Evolutionary conservation across 176 grass and related monocot species (phyloP).

Genomic region (Triticum urartu): DNA sequence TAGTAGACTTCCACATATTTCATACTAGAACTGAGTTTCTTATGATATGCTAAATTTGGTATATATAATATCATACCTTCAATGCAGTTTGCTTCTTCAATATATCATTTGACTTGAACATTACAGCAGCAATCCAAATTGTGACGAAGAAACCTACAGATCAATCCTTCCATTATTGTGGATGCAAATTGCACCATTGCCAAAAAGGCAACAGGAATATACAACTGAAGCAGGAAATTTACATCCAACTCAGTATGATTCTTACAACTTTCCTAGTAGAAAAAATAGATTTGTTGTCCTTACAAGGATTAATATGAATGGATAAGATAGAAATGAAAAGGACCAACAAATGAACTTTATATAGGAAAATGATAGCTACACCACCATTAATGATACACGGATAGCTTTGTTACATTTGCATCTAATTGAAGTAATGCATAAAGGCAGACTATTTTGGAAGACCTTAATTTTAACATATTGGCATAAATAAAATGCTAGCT

Average conservation of each 20-base stretch:
- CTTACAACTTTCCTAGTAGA: not conserved
- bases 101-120: conserved; percentile 99
- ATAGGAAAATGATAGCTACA: not conserved
- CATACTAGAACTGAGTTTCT: too few species aligned
- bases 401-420: not conserved
- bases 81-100: conserved; percentile 95
- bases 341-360: not conserved
- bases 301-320: not conserved
- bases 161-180: conserved; percentile 28
- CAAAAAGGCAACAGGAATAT: not conserved
- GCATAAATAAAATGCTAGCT: not conserved
- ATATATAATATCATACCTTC: conserved; percentile 56
- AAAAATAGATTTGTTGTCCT: not conserved
- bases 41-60: not conserved
- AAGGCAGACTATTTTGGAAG: not conserved
- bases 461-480: conserved; percentile 4
- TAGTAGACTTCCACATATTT: not conserved
- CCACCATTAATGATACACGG: not conserved
- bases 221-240: not conserved
- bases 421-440: conserved; percentile 4
- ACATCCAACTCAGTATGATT: not conserved
- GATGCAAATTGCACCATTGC: conserved; percentile 13
- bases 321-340: not conserved
- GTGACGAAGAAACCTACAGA: conserved; percentile 93
- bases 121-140: conserved; percentile 93